phyloP scores from a whole-genome alignment of 345 rosid genomes.

The Viola odorata region DNA sequence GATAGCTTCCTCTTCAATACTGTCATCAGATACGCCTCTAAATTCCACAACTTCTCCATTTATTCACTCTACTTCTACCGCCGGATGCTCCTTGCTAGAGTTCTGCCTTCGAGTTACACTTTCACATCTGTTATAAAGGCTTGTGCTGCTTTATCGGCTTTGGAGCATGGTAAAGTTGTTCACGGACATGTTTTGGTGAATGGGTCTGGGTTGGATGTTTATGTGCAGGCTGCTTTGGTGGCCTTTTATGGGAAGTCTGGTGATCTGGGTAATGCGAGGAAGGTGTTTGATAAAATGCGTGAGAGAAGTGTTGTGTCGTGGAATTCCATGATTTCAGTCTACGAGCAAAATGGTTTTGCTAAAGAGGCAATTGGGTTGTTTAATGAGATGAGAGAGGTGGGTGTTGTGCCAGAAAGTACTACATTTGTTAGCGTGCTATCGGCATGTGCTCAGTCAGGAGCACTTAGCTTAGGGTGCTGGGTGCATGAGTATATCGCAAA shows the following conservation, averaged over 20 bases:
- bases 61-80: conserved; percentile 52
- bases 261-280: conserved; percentile 39
- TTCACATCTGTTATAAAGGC: conserved; percentile 70
- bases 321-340: conserved; percentile 78
- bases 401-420: conserved; percentile 52
- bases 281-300: conserved; percentile 63
- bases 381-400: conserved; percentile 41
- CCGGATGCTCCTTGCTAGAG: conserved; percentile 38
- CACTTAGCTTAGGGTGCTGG: conserved; percentile 53
- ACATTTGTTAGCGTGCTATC: conserved; percentile 63
- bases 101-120: conserved; percentile 55
- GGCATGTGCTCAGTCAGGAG: conserved; percentile 74
- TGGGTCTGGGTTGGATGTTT: conserved; percentile 56
- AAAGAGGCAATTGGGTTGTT: conserved; percentile 57
- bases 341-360: conserved; percentile 68
- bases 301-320: conserved; percentile 61
- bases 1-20: conserved; percentile 71
- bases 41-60: conserved; percentile 27
- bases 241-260: conserved; percentile 48
- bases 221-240: conserved; percentile 65
- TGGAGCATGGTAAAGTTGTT: conserved; percentile 40
- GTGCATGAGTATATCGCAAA: conserved; percentile 43
- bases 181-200: conserved; percentile 50
- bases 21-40: conserved; percentile 54
- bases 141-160: conserved; percentile 51